These are phyloP conservation scores for Podochytrium sp. DNA, from an alignment of 192 early-diverging fungal species.

Conservation along the genomic window DNA sequence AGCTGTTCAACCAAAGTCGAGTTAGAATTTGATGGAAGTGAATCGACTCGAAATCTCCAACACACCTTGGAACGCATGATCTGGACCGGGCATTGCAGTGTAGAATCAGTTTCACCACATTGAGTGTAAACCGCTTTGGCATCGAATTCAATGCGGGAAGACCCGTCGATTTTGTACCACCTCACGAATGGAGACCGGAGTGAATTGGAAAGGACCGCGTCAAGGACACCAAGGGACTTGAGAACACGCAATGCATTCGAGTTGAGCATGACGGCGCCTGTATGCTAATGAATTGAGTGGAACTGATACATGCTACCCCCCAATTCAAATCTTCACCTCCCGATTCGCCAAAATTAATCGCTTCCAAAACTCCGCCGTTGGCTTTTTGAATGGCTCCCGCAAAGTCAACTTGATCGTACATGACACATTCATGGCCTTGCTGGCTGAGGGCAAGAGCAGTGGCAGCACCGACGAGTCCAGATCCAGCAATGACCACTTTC, in stretches of 20 bases:
- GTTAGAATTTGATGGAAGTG: too few species aligned
- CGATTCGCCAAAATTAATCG: background rate
- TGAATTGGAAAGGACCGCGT: background rate
- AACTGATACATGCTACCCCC: too few species aligned
- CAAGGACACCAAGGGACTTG: conserved; percentile 18
- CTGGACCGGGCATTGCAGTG: background rate
- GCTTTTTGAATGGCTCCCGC: background rate
- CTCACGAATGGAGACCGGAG: background rate
- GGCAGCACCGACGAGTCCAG: conserved; percentile 9
- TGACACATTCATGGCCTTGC: background rate
- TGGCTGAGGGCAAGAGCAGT: background rate
- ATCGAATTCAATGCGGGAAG: background rate
- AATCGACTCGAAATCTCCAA: background rate
- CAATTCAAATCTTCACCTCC: too few species aligned
- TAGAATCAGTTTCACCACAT: background rate
- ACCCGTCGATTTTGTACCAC: background rate
- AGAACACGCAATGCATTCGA: conserved; percentile 26
- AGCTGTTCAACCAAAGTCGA: background rate
- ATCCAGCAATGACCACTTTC: conserved; percentile 5
- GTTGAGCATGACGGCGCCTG: conserved; percentile 13
- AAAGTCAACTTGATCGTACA: conserved; percentile 7
- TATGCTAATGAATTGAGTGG: too few species aligned
- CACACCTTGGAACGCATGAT: background rate
- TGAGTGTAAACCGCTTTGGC: background rate
- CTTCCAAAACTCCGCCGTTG: background rate